These are phyloP conservation scores for Pontederia crassipes DNA, from an alignment of 176 grass and related monocot genomes.

Conservation along the genomic window DNA sequence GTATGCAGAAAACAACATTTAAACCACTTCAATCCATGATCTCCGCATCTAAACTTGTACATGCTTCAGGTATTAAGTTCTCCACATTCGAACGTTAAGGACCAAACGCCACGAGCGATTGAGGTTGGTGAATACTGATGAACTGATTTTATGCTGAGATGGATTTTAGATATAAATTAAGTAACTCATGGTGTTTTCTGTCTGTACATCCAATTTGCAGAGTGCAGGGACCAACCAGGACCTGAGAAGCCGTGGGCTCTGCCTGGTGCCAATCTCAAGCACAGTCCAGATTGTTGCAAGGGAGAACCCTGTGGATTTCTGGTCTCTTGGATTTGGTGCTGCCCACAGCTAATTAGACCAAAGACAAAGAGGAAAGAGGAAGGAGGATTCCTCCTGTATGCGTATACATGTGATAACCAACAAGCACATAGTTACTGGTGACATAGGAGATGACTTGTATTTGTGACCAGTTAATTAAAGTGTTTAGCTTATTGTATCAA, in stretches of 20 bases:
- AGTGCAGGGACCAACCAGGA: slow-evolving; percentile 24
- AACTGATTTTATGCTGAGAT: no score
- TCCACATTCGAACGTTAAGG: slow-evolving; percentile 43
- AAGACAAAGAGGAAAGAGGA: no score
- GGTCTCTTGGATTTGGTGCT: slow-evolving; percentile 62
- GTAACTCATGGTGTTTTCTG: slow-evolving; percentile 19
- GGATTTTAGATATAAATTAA: no score
- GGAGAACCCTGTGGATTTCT: slow-evolving; percentile 53
- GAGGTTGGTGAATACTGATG: slow-evolving; percentile 19
- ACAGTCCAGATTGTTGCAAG: slow-evolving; percentile 40
- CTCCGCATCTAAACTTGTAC: no score
- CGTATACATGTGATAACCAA: no score
- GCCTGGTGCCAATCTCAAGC: slow-evolving; percentile 61
- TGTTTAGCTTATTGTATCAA: no score
- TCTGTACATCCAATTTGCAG: slow-evolving; percentile 22
- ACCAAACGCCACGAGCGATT: slow-evolving; percentile 33
- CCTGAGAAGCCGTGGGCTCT: slow-evolving; percentile 65
- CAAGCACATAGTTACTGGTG: no score
- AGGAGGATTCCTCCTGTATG: no score
- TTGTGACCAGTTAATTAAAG: no score
- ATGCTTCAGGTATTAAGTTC: slow-evolving; percentile 56
- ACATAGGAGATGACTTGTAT: no score
- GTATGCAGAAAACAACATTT: slow-evolving; percentile 45
- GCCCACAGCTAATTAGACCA: slow-evolving; percentile 34
- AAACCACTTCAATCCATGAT: background rate